These are phyloP conservation scores for Aspergillus pseudoglaucus DNA, from an alignment of 2,329 filamentous ascomycete genomes.

Conservation along the genomic window DNA sequence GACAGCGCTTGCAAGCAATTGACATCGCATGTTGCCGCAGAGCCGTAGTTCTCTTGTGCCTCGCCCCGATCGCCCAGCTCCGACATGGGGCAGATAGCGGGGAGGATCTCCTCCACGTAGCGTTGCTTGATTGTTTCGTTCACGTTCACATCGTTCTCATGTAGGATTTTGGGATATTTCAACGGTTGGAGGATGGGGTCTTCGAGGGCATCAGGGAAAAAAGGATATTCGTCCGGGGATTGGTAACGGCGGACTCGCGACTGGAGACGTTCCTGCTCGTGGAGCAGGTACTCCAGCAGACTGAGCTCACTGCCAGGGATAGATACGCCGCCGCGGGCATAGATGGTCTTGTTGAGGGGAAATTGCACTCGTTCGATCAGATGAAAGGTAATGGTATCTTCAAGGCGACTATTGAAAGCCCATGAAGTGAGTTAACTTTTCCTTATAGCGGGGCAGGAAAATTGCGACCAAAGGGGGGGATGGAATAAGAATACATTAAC, in stretches of 20 bases:
- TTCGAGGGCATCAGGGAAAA: slow-evolving; percentile 78
- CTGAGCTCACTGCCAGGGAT: slow-evolving; percentile 68
- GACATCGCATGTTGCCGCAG: slow-evolving; percentile 84
- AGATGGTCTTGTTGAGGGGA: slow-evolving; percentile 83
- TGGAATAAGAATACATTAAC: slow-evolving; percentile 59
- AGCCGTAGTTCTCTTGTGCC: slow-evolving; percentile 90
- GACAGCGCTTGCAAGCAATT: slow-evolving; percentile 82
- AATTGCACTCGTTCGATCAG: slow-evolving; percentile 98
- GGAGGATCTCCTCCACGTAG: slow-evolving; percentile 78
- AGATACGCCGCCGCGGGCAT: slow-evolving; percentile 68
- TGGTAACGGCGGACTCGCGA: slow-evolving; percentile 92
- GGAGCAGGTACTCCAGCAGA: slow-evolving; percentile 91
- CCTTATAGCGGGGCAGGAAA: slow-evolving; percentile 4
- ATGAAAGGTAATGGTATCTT: slow-evolving; percentile 96
- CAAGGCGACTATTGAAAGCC: slow-evolving; percentile 62
- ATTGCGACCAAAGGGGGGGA: neutral
- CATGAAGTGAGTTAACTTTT: neutral
- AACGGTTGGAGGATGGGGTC: slow-evolving; percentile 80
- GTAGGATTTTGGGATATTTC: slow-evolving; percentile 79
- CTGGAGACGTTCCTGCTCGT: slow-evolving; percentile 83
- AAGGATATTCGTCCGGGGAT: slow-evolving; percentile 93
- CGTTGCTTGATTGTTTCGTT: slow-evolving; percentile 80
- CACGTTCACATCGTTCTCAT: slow-evolving; percentile 83
- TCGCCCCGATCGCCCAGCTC: slow-evolving; percentile 73
- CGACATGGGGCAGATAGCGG: slow-evolving; percentile 71